Percentiles rank a stretch among this genome's conserved stretches.
Evolutionary conservation across 768 basidiomycete genomes (phyloP).

Genomic region (Trametes coccinea): DNA sequence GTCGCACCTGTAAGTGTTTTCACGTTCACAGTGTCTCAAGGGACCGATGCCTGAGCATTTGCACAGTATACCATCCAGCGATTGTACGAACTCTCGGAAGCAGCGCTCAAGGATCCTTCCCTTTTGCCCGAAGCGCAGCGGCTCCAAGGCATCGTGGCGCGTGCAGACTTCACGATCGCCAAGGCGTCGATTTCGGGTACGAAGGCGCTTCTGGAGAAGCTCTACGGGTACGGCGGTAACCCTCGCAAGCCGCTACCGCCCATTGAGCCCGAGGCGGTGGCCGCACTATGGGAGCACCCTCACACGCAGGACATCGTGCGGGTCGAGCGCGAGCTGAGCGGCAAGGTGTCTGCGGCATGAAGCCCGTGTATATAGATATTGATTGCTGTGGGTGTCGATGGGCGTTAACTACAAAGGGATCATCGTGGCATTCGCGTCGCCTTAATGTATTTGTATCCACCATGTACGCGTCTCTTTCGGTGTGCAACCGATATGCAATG

Average conservation of each 20-base stretch:
- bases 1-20: constrained; percentile 61
- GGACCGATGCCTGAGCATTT: neutral
- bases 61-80: constrained; percentile 56
- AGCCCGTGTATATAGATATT: neutral
- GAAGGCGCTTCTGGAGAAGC: constrained; percentile 73
- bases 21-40: neutral
- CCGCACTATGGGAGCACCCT: constrained; percentile 69
- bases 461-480: neutral
- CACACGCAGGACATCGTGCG: constrained; percentile 69
- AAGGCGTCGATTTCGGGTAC: constrained; percentile 78
- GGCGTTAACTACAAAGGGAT: neutral
- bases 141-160: constrained; percentile 79
- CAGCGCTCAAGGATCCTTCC: constrained; percentile 52
- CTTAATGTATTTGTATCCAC: neutral
- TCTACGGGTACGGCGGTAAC: constrained; percentile 78
- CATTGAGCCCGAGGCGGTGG: constrained; percentile 53
- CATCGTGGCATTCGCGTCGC: neutral
- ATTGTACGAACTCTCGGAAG: constrained; percentile 63
- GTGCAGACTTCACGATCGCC: constrained; percentile 78
- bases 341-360: constrained; percentile 32
- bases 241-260: constrained; percentile 80
- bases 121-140: constrained; percentile 67
- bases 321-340: constrained; percentile 58
- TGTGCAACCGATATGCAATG: too few relatives aligned
- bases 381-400: neutral